These are phyloP conservation scores for Turritis glabra DNA, from an alignment of 345 rosid species.

Conservation along the genomic window DNA sequence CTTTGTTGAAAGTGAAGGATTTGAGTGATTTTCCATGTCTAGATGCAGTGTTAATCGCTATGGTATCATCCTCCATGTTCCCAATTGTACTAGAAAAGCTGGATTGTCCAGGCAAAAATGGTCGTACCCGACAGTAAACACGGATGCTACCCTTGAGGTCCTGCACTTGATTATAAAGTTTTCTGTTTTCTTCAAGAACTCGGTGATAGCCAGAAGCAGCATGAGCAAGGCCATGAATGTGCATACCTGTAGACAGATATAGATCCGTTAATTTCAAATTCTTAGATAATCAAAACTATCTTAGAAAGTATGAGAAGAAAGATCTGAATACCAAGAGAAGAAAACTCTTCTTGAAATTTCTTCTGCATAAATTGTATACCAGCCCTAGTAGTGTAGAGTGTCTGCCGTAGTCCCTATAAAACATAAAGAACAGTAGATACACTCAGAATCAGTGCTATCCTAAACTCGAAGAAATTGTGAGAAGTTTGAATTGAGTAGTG, in stretches of 20 bases:
- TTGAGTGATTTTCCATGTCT: slow-evolving; percentile 73
- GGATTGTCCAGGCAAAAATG: slow-evolving; percentile 77
- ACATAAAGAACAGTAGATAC: slow-evolving; percentile 3
- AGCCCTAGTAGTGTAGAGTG: slow-evolving; percentile 68
- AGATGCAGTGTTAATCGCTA: slow-evolving; percentile 69
- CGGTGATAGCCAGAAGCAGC: slow-evolving; percentile 96
- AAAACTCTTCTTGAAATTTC: slow-evolving; percentile 83
- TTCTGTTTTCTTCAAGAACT: slow-evolving; percentile 94
- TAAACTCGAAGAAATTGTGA: background rate
- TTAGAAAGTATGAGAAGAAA: background rate
- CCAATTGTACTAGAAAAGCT: slow-evolving; percentile 62
- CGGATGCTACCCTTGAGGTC: slow-evolving; percentile 98
- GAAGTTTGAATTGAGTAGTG: slow-evolving; percentile 6
- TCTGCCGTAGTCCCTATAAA: slow-evolving; percentile 68
- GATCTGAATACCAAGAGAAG: slow-evolving; percentile 60
- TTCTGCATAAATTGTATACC: slow-evolving; percentile 90
- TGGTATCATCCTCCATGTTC: slow-evolving; percentile 70
- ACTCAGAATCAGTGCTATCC: slow-evolving; percentile 8
- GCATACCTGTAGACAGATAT: slow-evolving; percentile 58
- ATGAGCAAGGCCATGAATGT: slow-evolving; percentile 80
- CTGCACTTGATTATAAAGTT: slow-evolving; percentile 91
- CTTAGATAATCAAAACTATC: slow-evolving; percentile 2
- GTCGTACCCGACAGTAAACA: slow-evolving; percentile 93
- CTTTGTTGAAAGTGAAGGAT: slow-evolving; percentile 89
- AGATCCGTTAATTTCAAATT: slow-evolving; percentile 8